Conservation (phyloP, 768 basidiomycete species). For the Rhodotorula graminis region DNA sequence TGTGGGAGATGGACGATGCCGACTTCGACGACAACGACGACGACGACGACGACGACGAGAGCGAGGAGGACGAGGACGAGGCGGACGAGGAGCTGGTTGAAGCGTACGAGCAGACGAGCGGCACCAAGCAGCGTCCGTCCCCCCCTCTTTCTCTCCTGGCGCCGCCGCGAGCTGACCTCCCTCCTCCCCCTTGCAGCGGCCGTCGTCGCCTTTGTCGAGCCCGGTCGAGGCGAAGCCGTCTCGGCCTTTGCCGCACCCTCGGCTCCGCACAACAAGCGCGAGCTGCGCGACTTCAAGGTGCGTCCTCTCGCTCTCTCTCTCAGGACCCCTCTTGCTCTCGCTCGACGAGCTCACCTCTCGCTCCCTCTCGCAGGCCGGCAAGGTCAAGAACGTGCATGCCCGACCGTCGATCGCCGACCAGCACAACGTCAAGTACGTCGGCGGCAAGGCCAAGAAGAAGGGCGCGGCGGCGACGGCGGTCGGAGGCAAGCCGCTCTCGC, state of each 20-base stretch:
- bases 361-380: slow-evolving; percentile 10
- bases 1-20: slow-evolving; percentile 36
- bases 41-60: background rate
- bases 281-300: slow-evolving; percentile 34
- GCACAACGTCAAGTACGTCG: slow-evolving; percentile 21
- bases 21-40: slow-evolving; percentile 11
- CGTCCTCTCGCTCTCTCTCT: background rate
- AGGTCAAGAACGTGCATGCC: slow-evolving; percentile 26
- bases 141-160: background rate
- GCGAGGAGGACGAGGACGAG: background rate
- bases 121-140: background rate
- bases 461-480: background rate
- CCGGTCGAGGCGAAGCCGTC: background rate
- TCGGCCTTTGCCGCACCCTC: background rate
- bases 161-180: background rate
- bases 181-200: background rate
- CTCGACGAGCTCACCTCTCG: no score
- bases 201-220: slow-evolving; percentile 31
- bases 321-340: background rate
- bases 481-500: background rate
- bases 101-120: no score
- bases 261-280: slow-evolving; percentile 5
- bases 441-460: slow-evolving; percentile 5
- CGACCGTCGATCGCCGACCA: slow-evolving; percentile 27
- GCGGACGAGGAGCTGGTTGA: background rate